phyloP scores from a whole-genome alignment of 2,329 filamentous ascomycete species.

The Neurospora sp. region DNA sequence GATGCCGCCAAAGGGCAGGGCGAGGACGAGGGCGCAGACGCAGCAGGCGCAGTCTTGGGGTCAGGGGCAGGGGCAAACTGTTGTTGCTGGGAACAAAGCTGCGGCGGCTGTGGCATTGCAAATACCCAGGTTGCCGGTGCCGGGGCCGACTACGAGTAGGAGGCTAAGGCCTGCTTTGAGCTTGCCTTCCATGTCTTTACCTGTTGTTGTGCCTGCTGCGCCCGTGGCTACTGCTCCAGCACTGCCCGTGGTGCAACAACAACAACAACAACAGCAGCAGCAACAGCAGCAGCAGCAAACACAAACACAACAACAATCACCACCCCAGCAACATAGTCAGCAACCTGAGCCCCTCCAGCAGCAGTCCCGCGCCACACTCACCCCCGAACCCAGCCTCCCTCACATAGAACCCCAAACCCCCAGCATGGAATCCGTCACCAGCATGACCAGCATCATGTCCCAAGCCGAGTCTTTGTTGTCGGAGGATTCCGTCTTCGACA shows the following conservation, averaged over 20 bases:
- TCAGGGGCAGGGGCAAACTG: neutral
- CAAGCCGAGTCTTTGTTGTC: conserved; percentile 16
- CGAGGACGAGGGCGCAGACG: conserved; percentile 11
- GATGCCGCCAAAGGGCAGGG: conserved; percentile 10
- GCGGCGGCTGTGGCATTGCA: neutral
- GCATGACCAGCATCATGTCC: conserved; percentile 5
- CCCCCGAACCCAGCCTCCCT: neutral
- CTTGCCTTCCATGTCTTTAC: neutral
- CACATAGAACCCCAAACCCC: conserved; percentile 28
- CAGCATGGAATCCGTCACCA: conserved; percentile 29
- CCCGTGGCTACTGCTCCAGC: neutral
- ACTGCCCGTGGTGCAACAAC: neutral
- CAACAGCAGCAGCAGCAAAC: neutral
- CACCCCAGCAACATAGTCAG: neutral
- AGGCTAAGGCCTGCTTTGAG: conserved; percentile 2
- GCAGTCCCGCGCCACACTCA: neutral
- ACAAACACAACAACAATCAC: neutral
- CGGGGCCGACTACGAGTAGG: conserved; percentile 1
- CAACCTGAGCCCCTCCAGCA: neutral
- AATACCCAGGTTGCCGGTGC: neutral
- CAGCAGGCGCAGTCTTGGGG: neutral
- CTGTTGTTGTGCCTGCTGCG: neutral
- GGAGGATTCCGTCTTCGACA: neutral
- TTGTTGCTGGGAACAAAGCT: neutral
- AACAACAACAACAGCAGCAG: neutral